Evolutionary conservation across 768 basidiomycete species (phyloP), one percentile per base, ranked within the genome.

Genomic region (Royoungia palumana): DNA sequence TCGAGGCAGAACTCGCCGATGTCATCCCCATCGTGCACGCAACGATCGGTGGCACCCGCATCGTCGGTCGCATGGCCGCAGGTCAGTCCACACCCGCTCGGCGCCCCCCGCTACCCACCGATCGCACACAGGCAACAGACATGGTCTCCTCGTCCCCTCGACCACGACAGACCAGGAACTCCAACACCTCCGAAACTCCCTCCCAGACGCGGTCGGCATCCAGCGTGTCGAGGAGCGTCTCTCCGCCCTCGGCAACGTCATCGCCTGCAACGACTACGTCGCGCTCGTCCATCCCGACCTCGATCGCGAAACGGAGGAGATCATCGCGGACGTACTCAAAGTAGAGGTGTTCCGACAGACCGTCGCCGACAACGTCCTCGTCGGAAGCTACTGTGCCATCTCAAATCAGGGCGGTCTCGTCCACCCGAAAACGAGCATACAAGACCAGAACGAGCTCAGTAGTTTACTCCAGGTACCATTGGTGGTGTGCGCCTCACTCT

Each of bases 311-410:
- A 99, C 96, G 20, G 96, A 99, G 66, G 96, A 99, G 71, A 98
- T 99, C 73, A 97, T 99, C 70, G 96, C 96, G 24, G 96, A 99
- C 68, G 92, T 96, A 17, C 81, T 99, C 58, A 98, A 98, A 70
- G 96, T 98, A 53, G 96, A 99, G 68, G 96, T 98, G 5, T 99
- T 99, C 75, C 79, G 96, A 41, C 96, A 99, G 70, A 99, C 94
- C 10, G 77, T 99, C 57, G 96, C 96, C 12, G 87, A 91, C 58
- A 97, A 98, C 72, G 94, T 94, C 41, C 82, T 99, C 38, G 95
- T 98, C 35, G 96, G 96, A 35, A 90, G 87, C 51, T 99, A 98
- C 67, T 94, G 92, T 68, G 89, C 84, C 46, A 83, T 99, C 68
- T 88, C 88, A 40, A 98, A 98, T 66, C 93, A 98, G 73, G 96